A percentile compares a stretch with the other conserved stretches of the same genome.
Conservation (phyloP, 768 basidiomycete genomes). For the Trametes cinnabarina region DNA sequence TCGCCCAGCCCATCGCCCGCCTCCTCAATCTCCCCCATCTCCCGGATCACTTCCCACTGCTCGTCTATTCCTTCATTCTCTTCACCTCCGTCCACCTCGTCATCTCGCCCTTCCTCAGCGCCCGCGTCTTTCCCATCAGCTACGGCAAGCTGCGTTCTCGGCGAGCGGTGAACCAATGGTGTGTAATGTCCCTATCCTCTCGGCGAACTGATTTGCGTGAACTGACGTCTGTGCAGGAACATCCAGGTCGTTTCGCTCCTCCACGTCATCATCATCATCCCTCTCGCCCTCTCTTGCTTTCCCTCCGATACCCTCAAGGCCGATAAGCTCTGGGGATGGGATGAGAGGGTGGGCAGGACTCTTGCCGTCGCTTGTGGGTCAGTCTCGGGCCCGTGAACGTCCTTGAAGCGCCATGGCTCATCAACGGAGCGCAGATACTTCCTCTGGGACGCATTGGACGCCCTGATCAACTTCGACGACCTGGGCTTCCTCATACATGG, state of each 20-base stretch:
- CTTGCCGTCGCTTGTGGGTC: slow-evolving; percentile 73
- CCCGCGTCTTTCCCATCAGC: slow-evolving; percentile 44
- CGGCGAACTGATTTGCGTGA: too few relatives aligned
- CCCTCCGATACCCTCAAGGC: slow-evolving; percentile 42
- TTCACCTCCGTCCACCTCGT: slow-evolving; percentile 60
- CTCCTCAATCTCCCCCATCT: slow-evolving; percentile 53
- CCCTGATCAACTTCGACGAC: slow-evolving; percentile 62
- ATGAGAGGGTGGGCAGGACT: slow-evolving; percentile 52
- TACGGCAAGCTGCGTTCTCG: slow-evolving; percentile 46
- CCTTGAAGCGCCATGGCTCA: neutral
- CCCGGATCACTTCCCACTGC: slow-evolving; percentile 50
- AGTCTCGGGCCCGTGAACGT: slow-evolving; percentile 16
- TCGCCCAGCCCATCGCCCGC: slow-evolving; percentile 22
- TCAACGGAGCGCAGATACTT: slow-evolving; percentile 56
- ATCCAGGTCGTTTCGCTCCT: slow-evolving; percentile 71
- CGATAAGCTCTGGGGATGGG: slow-evolving; percentile 81
- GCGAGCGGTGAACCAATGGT: slow-evolving; percentile 63
- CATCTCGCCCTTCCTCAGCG: slow-evolving; percentile 54
- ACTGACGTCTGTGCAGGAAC: slow-evolving; percentile 54
- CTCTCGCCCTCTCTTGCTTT: slow-evolving; percentile 57
- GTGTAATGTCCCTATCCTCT: slow-evolving; percentile 20
- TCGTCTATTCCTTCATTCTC: slow-evolving; percentile 51
- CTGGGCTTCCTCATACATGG: slow-evolving; percentile 80
- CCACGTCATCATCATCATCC: slow-evolving; percentile 67
- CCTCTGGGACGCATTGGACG: slow-evolving; percentile 80